Conservation (phyloP, 495 filamentous ascomycete species). For the Neurospora sp. region DNA sequence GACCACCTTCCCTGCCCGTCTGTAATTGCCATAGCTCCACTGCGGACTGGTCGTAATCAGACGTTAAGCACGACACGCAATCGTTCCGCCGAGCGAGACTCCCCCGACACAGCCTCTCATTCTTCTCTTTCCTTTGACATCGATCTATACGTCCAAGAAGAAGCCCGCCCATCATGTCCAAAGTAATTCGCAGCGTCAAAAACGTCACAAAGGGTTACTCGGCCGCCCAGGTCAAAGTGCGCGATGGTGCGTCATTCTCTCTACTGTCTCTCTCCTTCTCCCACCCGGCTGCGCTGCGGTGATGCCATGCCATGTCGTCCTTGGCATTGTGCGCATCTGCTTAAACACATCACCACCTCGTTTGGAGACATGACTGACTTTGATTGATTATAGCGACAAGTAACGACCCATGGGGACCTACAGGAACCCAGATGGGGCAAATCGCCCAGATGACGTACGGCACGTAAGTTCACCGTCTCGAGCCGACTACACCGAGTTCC, state of each 20-base stretch:
- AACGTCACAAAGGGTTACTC: constrained; percentile 99
- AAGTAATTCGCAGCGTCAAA: constrained; percentile 95
- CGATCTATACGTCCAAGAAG: background rate
- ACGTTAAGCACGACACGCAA: background rate
- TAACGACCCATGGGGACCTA: constrained; percentile 99
- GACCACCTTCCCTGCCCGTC: background rate
- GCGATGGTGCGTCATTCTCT: constrained; percentile 72
- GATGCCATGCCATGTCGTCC: constrained; percentile 1
- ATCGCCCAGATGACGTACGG: constrained; percentile 96
- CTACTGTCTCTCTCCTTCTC: background rate
- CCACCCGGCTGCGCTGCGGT: background rate
- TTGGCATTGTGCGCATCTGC: background rate
- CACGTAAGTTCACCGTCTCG: constrained; percentile 50
- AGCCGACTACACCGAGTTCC: constrained; percentile 1
- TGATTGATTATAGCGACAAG: constrained; percentile 63
- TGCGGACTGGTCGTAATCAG: background rate
- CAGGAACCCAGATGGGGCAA: constrained; percentile 97
- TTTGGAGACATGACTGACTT: background rate
- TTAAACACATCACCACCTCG: background rate
- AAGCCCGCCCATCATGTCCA: constrained; percentile 61
- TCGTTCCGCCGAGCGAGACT: background rate
- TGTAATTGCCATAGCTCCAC: background rate
- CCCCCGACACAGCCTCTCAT: background rate
- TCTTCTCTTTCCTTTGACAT: background rate
- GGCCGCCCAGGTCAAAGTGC: constrained; percentile 92